These are phyloP conservation scores for Scutellaria galericulata DNA, from an alignment of 257 asterid genomes.

Conservation along the genomic window DNA sequence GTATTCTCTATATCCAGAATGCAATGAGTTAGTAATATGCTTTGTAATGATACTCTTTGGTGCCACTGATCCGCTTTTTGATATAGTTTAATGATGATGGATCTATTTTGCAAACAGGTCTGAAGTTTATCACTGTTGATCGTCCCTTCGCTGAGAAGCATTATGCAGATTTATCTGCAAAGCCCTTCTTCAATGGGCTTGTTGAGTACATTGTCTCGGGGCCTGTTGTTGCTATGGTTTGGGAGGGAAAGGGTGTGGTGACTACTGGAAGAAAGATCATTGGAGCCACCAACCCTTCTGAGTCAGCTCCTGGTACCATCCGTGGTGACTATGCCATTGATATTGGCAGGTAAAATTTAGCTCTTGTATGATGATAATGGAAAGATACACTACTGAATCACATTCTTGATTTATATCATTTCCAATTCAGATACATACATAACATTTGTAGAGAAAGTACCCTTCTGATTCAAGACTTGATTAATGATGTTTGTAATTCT, in stretches of 20 bases:
- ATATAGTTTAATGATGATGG: not conserved
- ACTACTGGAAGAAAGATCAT: slow-evolving; percentile 91
- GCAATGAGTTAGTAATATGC: too few species aligned
- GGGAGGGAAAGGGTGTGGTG: slow-evolving; percentile 95
- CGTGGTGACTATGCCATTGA: slow-evolving; percentile 92
- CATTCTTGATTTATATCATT: not conserved
- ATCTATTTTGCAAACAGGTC: slow-evolving; percentile 49
- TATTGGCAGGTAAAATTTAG: slow-evolving; percentile 70
- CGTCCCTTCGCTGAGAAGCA: slow-evolving; percentile 92
- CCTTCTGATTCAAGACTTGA: not conserved
- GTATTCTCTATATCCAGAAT: not conserved
- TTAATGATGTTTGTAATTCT: not conserved
- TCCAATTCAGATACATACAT: not conserved
- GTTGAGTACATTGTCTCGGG: slow-evolving; percentile 94
- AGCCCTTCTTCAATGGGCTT: slow-evolving; percentile 86
- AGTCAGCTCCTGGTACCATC: slow-evolving; percentile 95
- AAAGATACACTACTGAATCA: too few species aligned
- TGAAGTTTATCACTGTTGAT: slow-evolving; percentile 81
- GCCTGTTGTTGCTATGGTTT: slow-evolving; percentile 96
- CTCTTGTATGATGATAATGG: not conserved
- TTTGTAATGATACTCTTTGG: not conserved
- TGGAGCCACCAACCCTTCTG: slow-evolving; percentile 95
- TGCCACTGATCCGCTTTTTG: not conserved
- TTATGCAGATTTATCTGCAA: slow-evolving; percentile 86
- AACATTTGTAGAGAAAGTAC: not conserved